Conservation (phyloP, 1,139 yeast genomes). For the Chernovozyma aurita region DNA sequence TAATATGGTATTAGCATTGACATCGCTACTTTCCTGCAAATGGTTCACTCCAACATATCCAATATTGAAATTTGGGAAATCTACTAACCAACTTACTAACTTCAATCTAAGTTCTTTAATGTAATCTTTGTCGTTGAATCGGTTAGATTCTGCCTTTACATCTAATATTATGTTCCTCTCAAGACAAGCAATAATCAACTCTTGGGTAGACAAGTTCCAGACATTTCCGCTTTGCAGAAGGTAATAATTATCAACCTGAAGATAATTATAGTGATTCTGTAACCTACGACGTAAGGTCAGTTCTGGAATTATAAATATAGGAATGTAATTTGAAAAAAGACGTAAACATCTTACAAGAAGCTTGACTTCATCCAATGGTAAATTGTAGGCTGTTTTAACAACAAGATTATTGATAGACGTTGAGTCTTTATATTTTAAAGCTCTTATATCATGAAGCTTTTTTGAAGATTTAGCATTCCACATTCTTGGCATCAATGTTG, state of each 20-base stretch:
- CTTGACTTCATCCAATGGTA: slow-evolving; percentile 33
- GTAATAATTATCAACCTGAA: slow-evolving; percentile 49
- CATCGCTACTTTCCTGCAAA: slow-evolving; percentile 1
- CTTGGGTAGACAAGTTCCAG: slow-evolving; percentile 41
- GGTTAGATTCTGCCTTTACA: slow-evolving; percentile 13
- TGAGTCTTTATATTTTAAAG: not conserved
- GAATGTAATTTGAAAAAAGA: slow-evolving; percentile 38
- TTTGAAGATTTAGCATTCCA: slow-evolving; percentile 18
- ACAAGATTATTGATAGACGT: slow-evolving; percentile 18
- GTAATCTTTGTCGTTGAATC: slow-evolving; percentile 8
- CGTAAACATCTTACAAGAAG: slow-evolving; percentile 31
- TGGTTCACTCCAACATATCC: slow-evolving; percentile 31
- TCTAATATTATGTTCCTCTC: slow-evolving; percentile 44
- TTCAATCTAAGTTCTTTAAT: slow-evolving; percentile 20
- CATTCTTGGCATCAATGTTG: slow-evolving; percentile 39
- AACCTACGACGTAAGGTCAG: slow-evolving; percentile 33
- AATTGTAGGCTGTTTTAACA: slow-evolving; percentile 39
- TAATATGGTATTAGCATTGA: slow-evolving; percentile 4
- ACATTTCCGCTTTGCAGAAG: slow-evolving; percentile 41
- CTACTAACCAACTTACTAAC: slow-evolving; percentile 28
- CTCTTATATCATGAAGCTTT: not conserved
- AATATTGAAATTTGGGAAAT: slow-evolving; percentile 29
- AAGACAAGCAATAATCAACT: slow-evolving; percentile 42
- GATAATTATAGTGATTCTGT: slow-evolving; percentile 37
- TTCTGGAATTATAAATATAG: slow-evolving; percentile 33